These are phyloP conservation scores for Cucurbita argyrosperma DNA, from an alignment of 306 rosid species.

Conservation along the genomic window DNA sequence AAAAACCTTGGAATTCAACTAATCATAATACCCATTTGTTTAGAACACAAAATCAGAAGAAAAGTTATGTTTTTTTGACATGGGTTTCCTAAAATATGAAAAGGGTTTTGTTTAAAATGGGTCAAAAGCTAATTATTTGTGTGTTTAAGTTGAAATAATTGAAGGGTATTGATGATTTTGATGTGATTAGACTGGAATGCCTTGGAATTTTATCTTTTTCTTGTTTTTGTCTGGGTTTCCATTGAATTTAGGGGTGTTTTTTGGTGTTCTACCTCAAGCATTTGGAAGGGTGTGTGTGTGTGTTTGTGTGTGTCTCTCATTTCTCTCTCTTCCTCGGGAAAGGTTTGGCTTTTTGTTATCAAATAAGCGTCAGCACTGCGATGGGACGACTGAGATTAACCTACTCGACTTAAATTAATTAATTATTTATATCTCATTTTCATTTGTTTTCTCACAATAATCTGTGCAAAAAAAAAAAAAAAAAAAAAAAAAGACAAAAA, in stretches of 20 bases:
- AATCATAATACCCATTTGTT: too few species aligned
- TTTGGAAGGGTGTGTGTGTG: not conserved
- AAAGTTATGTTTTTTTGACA: not conserved
- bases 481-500: too few species aligned
- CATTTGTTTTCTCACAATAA: not conserved
- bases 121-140: not conserved
- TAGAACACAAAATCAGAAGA: not conserved
- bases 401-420: not conserved
- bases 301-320: not conserved
- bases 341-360: not conserved
- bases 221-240: conserved; percentile 6
- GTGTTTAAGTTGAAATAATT: conserved; percentile 6
- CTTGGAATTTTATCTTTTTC: not conserved
- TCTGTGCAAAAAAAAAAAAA: too few species aligned
- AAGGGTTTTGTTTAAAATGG: not conserved
- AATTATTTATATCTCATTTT: not conserved
- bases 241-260: not conserved
- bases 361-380: not conserved
- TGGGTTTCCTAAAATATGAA: not conserved
- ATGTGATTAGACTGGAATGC: conserved; percentile 37
- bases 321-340: conserved; percentile 6
- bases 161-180: conserved; percentile 32
- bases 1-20: not conserved
- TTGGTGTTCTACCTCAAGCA: not conserved
- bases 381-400: not conserved